A percentile compares a stretch with the other conserved stretches of the same genome.
Evolutionary conservation across 768 basidiomycete species (phyloP).

Genomic region (Fomitopsis pulvina): DNA sequence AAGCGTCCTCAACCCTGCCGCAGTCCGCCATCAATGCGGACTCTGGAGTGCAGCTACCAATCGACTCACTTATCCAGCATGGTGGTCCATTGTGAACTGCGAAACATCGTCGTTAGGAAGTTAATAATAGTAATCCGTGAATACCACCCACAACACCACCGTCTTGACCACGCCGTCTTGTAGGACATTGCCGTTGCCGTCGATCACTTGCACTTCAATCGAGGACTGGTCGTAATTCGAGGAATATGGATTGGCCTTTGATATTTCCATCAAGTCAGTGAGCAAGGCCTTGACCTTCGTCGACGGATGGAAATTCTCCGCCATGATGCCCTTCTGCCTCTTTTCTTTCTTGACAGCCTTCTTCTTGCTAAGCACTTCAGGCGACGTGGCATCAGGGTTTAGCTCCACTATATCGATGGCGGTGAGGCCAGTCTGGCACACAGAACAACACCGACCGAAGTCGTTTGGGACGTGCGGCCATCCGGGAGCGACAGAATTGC

Average conservation of each 20-base stretch:
- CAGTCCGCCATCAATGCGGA: slow-evolving; percentile 5
- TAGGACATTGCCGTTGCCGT: slow-evolving; percentile 61
- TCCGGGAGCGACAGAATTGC: slow-evolving; percentile 64
- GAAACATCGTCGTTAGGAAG: background rate
- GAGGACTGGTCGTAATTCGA: slow-evolving; percentile 75
- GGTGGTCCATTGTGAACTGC: slow-evolving; percentile 88
- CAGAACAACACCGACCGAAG: slow-evolving; percentile 59
- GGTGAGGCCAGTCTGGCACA: slow-evolving; percentile 65
- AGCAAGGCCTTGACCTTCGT: slow-evolving; percentile 87
- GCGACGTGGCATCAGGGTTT: slow-evolving; percentile 47
- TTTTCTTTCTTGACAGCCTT: slow-evolving; percentile 62
- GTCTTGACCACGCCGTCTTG: slow-evolving; percentile 79
- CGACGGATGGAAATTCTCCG: slow-evolving; percentile 64
- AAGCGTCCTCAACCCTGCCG: slow-evolving; percentile 78
- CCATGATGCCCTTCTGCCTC: slow-evolving; percentile 43
- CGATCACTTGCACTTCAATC: slow-evolving; percentile 72
- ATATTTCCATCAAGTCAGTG: slow-evolving; percentile 73
- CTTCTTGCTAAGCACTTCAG: slow-evolving; percentile 35
- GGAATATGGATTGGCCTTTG: slow-evolving; percentile 80
- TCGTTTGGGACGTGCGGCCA: slow-evolving; percentile 71
- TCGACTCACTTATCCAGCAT: slow-evolving; percentile 86
- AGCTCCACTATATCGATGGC: slow-evolving; percentile 81
- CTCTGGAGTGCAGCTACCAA: slow-evolving; percentile 4
- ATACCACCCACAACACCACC: slow-evolving; percentile 80
- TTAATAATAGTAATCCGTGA: slow-evolving; percentile 13